phyloP scores from a whole-genome alignment of 2,329 filamentous ascomycete genomes.

The Thielaviopsis cerberus region DNA sequence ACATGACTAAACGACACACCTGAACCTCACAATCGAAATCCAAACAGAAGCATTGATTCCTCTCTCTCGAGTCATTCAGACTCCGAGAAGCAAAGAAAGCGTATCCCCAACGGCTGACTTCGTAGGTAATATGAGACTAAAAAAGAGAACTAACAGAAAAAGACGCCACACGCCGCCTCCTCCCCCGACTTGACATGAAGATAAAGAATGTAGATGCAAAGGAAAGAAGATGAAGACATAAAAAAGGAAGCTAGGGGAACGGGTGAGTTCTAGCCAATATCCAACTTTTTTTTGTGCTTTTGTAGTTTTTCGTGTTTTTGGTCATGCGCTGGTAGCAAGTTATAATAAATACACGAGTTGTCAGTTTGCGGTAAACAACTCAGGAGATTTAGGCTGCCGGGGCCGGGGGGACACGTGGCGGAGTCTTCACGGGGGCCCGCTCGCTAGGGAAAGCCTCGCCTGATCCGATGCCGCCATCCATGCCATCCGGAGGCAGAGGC shows the following conservation, averaged over 20 bases:
- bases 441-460: slow-evolving; percentile 10
- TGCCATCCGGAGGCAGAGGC: slow-evolving; percentile 8
- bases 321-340: not conserved
- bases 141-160: not conserved
- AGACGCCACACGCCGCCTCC: not conserved
- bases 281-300: not conserved
- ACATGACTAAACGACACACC: not conserved
- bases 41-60: not conserved
- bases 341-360: not conserved
- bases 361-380: not conserved
- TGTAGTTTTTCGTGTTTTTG: not conserved
- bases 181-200: not conserved
- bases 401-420: slow-evolving; percentile 5
- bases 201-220: not conserved
- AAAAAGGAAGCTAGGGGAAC: not conserved
- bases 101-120: not conserved
- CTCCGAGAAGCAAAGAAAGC: not conserved
- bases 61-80: not conserved
- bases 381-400: slow-evolving; percentile 3
- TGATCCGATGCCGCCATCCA: slow-evolving; percentile 7
- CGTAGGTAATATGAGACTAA: not conserved
- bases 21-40: not conserved
- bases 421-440: slow-evolving; percentile 5
- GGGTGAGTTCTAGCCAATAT: not conserved
- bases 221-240: not conserved